These are phyloP conservation scores for Heterobasidion annosum DNA, from an alignment of 1,284 basidiomycete species.

Conservation along the genomic window DNA sequence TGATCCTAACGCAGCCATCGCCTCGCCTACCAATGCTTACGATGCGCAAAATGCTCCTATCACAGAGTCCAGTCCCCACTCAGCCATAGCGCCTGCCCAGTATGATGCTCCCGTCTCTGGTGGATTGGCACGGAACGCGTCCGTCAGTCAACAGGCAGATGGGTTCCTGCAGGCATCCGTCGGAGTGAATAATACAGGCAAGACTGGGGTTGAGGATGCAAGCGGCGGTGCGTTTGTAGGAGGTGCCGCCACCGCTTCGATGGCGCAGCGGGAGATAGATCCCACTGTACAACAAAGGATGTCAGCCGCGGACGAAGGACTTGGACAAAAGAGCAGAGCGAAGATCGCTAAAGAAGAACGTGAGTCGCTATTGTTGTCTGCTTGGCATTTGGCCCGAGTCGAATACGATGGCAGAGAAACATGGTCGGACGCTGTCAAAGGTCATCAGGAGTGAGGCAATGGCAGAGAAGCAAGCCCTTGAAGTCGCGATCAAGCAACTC, in stretches of 20 bases:
- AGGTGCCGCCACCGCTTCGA: constrained; percentile 38
- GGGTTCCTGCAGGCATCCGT: constrained; percentile 19
- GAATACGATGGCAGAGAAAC: constrained; percentile 26
- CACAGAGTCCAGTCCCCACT: not conserved
- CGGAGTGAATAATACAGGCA: not conserved
- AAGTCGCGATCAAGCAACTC: constrained; percentile 40
- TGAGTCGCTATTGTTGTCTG: constrained; percentile 17
- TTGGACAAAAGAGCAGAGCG: constrained; percentile 35
- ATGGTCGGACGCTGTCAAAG: constrained; percentile 38
- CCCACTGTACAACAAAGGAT: constrained; percentile 26
- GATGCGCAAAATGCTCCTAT: not conserved
- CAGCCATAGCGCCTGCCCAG: not conserved
- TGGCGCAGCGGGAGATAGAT: constrained; percentile 22
- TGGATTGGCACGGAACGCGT: not conserved
- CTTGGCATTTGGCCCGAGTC: too few species aligned
- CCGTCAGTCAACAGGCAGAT: constrained; percentile 8
- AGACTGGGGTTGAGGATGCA: constrained; percentile 16
- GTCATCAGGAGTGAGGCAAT: constrained; percentile 45
- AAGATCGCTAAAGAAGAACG: constrained; percentile 39
- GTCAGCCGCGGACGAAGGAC: constrained; percentile 29
- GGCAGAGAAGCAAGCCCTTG: constrained; percentile 38
- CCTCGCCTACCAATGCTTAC: not conserved
- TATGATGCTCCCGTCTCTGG: not conserved
- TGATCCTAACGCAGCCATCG: not conserved
- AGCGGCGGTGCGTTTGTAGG: constrained; percentile 37